These are phyloP conservation scores for Metschnikowia corniflorae DNA, from an alignment of 805 yeast genomes.

Conservation along the genomic window DNA sequence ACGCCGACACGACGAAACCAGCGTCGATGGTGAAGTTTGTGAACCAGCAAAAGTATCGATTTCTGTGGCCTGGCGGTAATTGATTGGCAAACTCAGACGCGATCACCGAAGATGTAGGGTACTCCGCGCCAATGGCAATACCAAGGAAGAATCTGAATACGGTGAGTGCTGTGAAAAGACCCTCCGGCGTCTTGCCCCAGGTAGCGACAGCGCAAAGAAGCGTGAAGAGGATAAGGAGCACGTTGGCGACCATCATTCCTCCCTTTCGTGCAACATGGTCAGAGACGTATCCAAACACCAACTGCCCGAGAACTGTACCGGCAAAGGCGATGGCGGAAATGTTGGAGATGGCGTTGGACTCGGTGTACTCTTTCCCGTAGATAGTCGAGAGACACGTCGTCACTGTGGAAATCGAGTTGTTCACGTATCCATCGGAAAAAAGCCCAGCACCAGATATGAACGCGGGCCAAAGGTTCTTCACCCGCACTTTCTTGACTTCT, in stretches of 20 bases:
- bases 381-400: conserved; percentile 62
- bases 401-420: conserved; percentile 78
- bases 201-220: conserved; percentile 58
- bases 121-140: conserved; percentile 91
- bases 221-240: conserved; percentile 71
- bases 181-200: conserved; percentile 78
- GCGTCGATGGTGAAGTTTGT: conserved; percentile 83
- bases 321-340: conserved; percentile 86
- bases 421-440: conserved; percentile 90
- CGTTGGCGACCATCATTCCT: conserved; percentile 79
- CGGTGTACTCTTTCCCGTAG: conserved; percentile 60
- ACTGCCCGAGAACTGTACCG: conserved; percentile 87
- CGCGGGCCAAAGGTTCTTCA: conserved; percentile 30
- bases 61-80: conserved; percentile 78
- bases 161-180: conserved; percentile 80
- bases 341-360: conserved; percentile 70
- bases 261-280: conserved; percentile 77
- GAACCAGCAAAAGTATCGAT: conserved; percentile 85
- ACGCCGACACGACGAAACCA: conserved; percentile 80
- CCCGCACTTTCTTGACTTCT: conserved; percentile 17
- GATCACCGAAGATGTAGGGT: conserved; percentile 90
- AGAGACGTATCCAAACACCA: conserved; percentile 73
- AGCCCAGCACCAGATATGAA: conserved; percentile 79
- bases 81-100: conserved; percentile 86
- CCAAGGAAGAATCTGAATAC: conserved; percentile 86